Base-by-base conservation (phyloP, 371 early-diverging fungal genomes). In the Mucor mucedo region DNA sequence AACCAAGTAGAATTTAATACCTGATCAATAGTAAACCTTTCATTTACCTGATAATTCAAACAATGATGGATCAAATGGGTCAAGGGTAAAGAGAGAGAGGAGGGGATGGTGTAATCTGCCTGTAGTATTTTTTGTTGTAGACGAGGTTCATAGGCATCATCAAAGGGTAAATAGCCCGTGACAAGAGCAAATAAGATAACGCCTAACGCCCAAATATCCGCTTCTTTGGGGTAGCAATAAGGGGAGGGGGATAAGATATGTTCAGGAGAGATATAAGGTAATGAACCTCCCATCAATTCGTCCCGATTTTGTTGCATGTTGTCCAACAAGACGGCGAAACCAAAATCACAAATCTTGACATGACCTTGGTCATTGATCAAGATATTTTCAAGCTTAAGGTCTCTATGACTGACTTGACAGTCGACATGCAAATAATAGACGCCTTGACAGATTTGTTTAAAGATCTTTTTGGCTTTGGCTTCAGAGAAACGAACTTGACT, bases 301-400 rank as follows among this genome's bases (percentile, higher is more conserved):
- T 73, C 70, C 10, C 62, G 30, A n/a, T n/a, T n/a, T 45, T 66
- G 63, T 55, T 33, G 41, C 38, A 53, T 28, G 35, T 55, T 44
- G 48, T 30, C 58, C 63, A 82, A 74, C 72, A 66, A 77, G 30
- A 87, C 83, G 1, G 91, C 85, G 6, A 94, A 74, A 2, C 98
- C 98, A 78, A 99, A 98, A 73, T 99, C 99, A 61, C 89, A 86
- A 9, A 98, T 66, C 67, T 93, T 95, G 73, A 89, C 81, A n/a
- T 73, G 58, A 3, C 63, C 66, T 44, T 71, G 42, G 33, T 80
- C 76, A 57, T 80, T 81, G 11, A 83, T 64, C 33, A 98, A 71
- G 16, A 98, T 84, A 72, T 98, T 98, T 60, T 98, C 99, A 30
- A 92, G 82, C 75, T 98, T 98, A 52, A 98, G 70, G 73, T 98